Base-by-base conservation (phyloP, 1,284 basidiomycete species). In the Ustilago hordei region DNA sequence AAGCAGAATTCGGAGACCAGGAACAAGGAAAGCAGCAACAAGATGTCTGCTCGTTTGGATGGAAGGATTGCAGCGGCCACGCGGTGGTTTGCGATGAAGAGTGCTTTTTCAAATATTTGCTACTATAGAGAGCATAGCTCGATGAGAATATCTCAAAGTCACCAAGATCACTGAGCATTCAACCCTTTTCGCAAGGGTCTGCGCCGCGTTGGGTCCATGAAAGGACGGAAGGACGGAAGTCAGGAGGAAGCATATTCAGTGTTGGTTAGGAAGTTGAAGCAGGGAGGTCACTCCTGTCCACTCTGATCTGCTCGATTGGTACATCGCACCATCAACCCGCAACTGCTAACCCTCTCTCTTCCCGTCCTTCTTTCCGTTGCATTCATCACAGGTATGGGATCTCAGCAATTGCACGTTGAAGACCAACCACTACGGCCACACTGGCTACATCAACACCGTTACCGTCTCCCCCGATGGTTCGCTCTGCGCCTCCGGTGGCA, bases 381-480 rank as follows among this genome's bases (percentile, higher is more conserved):
- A 98, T 95, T 13, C 32, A 48, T 32, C 11, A 28, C 62, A 99
- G 96, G 96, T 99, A 81, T 99, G 97, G 97, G 97, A 99, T 88
- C 93, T 99, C 75, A 94, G 93, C 88, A 98, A 98, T 89, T 99
- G 97, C 93, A 98, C 98, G 90, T 91, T 99, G 87, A 95, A 96
- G 91, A 98, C 96, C 88, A 98, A 98, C 92, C 97, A 99, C 91
- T 95, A 93, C 87, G 97, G 97, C 83, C 97, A 99, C 91, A 97
- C 94, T 62, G 97, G 97, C 82, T 99, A 98, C 91, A 95, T 99
- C 89, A 98, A 97, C 91, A 96, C 96, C 82, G 89, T 99, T 86
- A 96, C 97, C 76, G 95, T 99, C 79, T 99, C 97, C 52, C 97
- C 97, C 76, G 97, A 99, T 87, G 97, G 97, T 80, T 99, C 97